Evolutionary conservation across 768 basidiomycete species (phyloP).

Genomic region (Kwoniella sp.): DNA sequence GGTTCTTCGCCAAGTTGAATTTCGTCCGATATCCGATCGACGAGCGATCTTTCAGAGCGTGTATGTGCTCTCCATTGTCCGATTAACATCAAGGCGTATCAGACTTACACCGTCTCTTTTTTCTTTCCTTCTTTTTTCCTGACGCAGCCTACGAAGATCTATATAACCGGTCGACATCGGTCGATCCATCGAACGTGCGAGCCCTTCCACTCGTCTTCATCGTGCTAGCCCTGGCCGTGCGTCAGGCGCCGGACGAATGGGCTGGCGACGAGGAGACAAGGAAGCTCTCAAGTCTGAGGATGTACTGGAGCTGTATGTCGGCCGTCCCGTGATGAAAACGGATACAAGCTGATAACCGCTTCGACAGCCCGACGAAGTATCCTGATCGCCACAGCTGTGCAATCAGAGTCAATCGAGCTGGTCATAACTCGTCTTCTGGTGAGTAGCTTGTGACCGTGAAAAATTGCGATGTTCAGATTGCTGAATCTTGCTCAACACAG

Average conservation of each 20-base stretch:
- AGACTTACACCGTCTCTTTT: background rate
- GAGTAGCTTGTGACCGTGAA: slow-evolving; percentile 10
- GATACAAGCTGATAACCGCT: background rate
- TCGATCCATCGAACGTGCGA: slow-evolving; percentile 49
- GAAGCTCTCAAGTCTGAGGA: slow-evolving; percentile 78
- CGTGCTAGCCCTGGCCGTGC: slow-evolving; percentile 80
- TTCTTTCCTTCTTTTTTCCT: background rate
- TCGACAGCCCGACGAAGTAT: slow-evolving; percentile 76
- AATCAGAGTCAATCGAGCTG: slow-evolving; percentile 87
- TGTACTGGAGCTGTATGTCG: slow-evolving; percentile 91
- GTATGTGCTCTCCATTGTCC: slow-evolving; percentile 17
- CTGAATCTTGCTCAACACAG: slow-evolving; percentile 48
- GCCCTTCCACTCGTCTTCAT: slow-evolving; percentile 85
- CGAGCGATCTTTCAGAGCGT: slow-evolving; percentile 59
- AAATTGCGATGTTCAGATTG: too few species aligned
- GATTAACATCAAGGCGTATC: background rate
- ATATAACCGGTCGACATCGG: slow-evolving; percentile 58
- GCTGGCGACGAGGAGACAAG: slow-evolving; percentile 75
- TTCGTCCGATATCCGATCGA: slow-evolving; percentile 92
- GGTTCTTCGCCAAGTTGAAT: slow-evolving; percentile 69
- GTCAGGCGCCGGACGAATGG: slow-evolving; percentile 81
- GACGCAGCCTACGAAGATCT: slow-evolving; percentile 62
- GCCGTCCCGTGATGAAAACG: too few species aligned
- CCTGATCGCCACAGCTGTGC: slow-evolving; percentile 87
- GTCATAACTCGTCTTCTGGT: slow-evolving; percentile 87